Evolutionary conservation across 345 rosid genomes (phyloP).

Genomic region (Reutealis trisperma): DNA sequence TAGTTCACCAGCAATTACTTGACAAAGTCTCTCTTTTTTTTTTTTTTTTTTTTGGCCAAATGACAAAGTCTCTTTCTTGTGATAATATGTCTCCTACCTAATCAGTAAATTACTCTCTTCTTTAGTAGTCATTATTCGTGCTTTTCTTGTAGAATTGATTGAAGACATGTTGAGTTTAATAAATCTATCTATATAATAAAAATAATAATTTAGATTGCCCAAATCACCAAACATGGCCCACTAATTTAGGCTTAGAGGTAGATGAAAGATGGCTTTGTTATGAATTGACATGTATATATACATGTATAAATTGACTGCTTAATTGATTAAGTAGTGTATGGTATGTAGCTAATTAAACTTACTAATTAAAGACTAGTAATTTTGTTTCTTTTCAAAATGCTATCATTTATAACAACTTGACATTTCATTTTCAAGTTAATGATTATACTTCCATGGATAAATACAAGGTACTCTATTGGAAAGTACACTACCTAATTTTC

Average conservation of each 20-base stretch:
- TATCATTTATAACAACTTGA: too few species aligned
- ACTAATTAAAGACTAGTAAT: too few species aligned
- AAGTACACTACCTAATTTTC: too few species aligned
- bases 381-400: too few species aligned
- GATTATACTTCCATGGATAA: too few species aligned
- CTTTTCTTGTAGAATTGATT: conserved; percentile 5
- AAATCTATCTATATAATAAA: neutral
- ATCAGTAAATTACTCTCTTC: neutral
- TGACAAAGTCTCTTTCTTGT: conserved; percentile 6
- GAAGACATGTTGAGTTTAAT: neutral
- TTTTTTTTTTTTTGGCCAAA: too few species aligned
- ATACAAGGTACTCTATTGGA: too few species aligned
- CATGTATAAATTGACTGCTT: too few species aligned
- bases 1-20: neutral
- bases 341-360: too few species aligned
- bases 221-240: neutral
- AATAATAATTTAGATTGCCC: neutral
- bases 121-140: neutral
- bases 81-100: conserved; percentile 8
- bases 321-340: too few species aligned
- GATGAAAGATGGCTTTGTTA: neutral
- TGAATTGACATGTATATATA: neutral
- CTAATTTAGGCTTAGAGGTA: neutral
- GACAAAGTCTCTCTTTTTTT: neutral
- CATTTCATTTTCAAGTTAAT: too few species aligned